phyloP scores from a whole-genome alignment of 352 stramenopile genomes.

The Pythium diclinum region DNA sequence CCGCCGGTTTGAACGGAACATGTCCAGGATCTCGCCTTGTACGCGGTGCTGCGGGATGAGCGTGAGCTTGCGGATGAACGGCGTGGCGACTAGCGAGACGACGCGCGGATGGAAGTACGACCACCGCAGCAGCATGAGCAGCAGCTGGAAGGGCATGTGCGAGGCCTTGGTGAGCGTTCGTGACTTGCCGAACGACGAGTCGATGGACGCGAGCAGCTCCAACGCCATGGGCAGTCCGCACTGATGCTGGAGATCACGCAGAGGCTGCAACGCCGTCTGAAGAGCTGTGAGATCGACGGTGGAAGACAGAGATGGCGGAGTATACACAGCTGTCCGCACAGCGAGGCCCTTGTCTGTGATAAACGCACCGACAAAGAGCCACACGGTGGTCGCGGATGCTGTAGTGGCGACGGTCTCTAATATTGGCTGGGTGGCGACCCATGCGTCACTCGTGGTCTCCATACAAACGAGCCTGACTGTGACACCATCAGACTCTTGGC shows the following conservation, averaged over 20 bases:
- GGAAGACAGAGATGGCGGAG: neutral
- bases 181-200: neutral
- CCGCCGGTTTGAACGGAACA: slow-evolving; percentile 26
- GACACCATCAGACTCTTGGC: neutral
- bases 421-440: neutral
- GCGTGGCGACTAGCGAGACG: slow-evolving; percentile 32
- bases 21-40: slow-evolving; percentile 30
- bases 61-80: slow-evolving; percentile 47
- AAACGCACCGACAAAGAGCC: slow-evolving; percentile 12
- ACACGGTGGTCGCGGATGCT: neutral
- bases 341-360: neutral
- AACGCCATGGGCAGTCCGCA: slow-evolving; percentile 58
- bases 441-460: neutral
- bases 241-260: slow-evolving; percentile 40
- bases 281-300: neutral
- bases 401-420: neutral
- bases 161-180: neutral
- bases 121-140: slow-evolving; percentile 66
- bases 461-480: neutral
- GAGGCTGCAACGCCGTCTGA: slow-evolving; percentile 25
- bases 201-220: slow-evolving; percentile 37
- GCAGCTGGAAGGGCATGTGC: slow-evolving; percentile 63
- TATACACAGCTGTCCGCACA: neutral
- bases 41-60: slow-evolving; percentile 47
- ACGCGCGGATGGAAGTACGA: slow-evolving; percentile 64